These are phyloP conservation scores for Filobasidium uniguttulatum DNA, from an alignment of 1,284 basidiomycete genomes.

Conservation along the genomic window DNA sequence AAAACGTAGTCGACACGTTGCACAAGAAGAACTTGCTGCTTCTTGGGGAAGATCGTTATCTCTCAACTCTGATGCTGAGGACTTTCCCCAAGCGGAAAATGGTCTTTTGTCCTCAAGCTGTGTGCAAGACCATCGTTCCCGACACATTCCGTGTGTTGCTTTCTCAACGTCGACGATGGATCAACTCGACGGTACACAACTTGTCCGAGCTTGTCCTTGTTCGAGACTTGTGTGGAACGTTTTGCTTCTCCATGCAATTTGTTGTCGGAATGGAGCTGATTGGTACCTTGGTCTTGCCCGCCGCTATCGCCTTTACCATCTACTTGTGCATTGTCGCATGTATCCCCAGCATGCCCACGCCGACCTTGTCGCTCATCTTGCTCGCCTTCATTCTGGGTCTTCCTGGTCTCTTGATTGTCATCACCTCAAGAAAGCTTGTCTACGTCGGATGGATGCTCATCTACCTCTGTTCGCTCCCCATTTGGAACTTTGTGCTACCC, in stretches of 20 bases:
- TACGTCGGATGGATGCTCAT: conserved; percentile 96
- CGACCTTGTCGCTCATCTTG: conserved; percentile 87
- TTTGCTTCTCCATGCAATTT: conserved; percentile 97
- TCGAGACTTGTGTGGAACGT: conserved; percentile 84
- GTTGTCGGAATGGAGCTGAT: conserved; percentile 95
- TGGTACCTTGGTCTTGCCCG: conserved; percentile 91
- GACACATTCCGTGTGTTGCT: conserved; percentile 88
- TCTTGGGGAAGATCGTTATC: conserved; percentile 96
- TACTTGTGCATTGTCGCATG: conserved; percentile 78
- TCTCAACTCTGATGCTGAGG: conserved; percentile 89
- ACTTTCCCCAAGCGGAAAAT: conserved; percentile 99
- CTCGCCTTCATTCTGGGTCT: conserved; percentile 88
- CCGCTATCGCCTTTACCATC: conserved; percentile 89
- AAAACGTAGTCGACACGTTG: conserved; percentile 91
- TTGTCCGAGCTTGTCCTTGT: conserved; percentile 86
- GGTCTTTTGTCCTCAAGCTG: conserved; percentile 94
- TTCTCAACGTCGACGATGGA: conserved; percentile 96
- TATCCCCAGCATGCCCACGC: conserved; percentile 56
- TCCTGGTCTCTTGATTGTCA: conserved; percentile 83
- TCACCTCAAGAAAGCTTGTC: conserved; percentile 83
- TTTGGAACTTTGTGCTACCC: conserved; percentile 92
- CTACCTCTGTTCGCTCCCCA: conserved; percentile 80
- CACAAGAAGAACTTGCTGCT: conserved; percentile 99
- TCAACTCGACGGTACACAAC: conserved; percentile 98
- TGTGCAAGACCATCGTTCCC: conserved; percentile 95